phyloP scores from a whole-genome alignment of 192 early-diverging fungal species.

The Coemansia sp. region DNA sequence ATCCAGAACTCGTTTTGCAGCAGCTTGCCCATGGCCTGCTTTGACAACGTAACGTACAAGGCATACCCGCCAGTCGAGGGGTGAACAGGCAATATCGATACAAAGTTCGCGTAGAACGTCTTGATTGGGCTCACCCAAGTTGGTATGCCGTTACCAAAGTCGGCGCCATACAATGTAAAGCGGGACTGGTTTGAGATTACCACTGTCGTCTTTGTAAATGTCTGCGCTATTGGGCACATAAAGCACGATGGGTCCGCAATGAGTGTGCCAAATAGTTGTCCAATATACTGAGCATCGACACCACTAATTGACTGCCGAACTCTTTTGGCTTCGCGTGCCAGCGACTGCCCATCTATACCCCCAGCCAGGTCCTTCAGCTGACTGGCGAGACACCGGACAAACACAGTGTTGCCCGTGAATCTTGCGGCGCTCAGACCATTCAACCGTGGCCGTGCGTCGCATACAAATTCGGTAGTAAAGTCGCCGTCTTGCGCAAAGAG shows the following conservation, averaged over 20 bases:
- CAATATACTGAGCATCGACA: neutral
- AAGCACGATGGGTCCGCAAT: neutral
- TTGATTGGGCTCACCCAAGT: constrained; percentile 19
- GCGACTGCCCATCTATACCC: constrained; percentile 10
- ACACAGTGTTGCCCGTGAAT: neutral
- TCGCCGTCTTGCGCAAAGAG: neutral
- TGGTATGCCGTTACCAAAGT: constrained; percentile 33
- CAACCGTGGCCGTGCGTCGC: constrained; percentile 24
- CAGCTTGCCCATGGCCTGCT: constrained; percentile 12
- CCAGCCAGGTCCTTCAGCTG: neutral
- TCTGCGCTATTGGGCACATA: constrained; percentile 12
- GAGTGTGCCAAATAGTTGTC: constrained; percentile 6
- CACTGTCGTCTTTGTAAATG: neutral
- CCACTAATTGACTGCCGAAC: constrained; percentile 11
- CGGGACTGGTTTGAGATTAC: constrained; percentile 30
- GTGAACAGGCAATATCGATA: constrained; percentile 8
- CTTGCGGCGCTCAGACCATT: neutral
- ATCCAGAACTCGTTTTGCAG: constrained; percentile 18
- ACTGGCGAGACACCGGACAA: constrained; percentile 4
- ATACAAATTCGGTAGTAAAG: constrained; percentile 6
- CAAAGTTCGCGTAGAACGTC: constrained; percentile 13
- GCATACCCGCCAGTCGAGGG: constrained; percentile 14
- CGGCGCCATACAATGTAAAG: constrained; percentile 18
- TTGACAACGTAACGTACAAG: constrained; percentile 16
- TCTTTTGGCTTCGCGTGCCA: neutral